Evolutionary conservation across 371 early-diverging fungal genomes (phyloP).

Genomic region (Mortierella sp.): DNA sequence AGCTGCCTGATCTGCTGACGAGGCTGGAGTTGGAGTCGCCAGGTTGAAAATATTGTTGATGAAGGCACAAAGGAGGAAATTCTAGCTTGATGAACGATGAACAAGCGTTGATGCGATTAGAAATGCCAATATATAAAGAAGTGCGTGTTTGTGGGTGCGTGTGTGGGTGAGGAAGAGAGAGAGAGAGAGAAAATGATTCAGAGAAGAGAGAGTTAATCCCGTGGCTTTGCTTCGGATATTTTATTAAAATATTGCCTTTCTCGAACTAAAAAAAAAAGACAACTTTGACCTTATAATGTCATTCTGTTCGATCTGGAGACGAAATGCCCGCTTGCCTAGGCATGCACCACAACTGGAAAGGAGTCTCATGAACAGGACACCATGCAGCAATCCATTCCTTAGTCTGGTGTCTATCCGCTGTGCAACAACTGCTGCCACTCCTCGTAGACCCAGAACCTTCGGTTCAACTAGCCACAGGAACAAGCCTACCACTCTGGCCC

Average conservation of each 20-base stretch:
- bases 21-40: conserved; percentile 38
- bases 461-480: conserved; percentile 48
- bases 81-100: neutral
- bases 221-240: conserved; percentile 1
- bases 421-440: conserved; percentile 2
- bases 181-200: too few species aligned
- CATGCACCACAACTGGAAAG: neutral
- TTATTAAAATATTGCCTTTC: neutral
- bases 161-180: too few species aligned
- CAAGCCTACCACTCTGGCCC: conserved; percentile 7
- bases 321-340: neutral
- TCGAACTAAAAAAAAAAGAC: neutral
- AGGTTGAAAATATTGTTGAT: conserved; percentile 15
- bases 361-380: neutral
- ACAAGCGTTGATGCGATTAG: conserved; percentile 1
- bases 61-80: neutral
- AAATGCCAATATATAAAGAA: too few species aligned
- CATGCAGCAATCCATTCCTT: conserved; percentile 13
- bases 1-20: conserved; percentile 43
- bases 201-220: neutral
- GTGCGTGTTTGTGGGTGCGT: too few species aligned
- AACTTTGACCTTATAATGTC: conserved; percentile 11
- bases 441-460: conserved; percentile 38
- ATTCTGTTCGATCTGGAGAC: conserved; percentile 15
- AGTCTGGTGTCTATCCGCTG: neutral